These are phyloP conservation scores for Plasmodium blacklocki DNA, from an alignment of 169 alveolate species.

Conservation along the genomic window DNA sequence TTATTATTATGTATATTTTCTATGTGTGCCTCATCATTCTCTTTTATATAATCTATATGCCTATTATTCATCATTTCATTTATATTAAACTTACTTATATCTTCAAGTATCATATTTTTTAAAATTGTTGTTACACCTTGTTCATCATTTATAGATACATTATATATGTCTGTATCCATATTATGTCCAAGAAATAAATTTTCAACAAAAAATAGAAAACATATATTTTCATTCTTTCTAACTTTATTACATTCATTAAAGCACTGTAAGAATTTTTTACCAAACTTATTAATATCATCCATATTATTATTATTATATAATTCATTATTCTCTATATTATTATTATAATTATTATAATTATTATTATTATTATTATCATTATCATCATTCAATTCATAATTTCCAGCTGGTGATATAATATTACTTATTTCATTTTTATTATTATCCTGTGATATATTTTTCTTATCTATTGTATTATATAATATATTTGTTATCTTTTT, in stretches of 20 bases:
- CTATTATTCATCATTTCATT: background rate
- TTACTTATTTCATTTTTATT: background rate
- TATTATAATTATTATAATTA: background rate
- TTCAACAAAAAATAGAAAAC: constrained; percentile 60
- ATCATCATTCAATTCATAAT: background rate
- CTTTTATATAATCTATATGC: background rate
- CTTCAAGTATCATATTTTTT: constrained; percentile 1
- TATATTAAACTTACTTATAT: constrained; percentile 22
- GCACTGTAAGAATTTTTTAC: constrained; percentile 18
- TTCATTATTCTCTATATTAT: background rate
- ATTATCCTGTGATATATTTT: background rate
- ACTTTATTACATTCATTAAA: constrained; percentile 55
- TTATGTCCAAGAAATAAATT: constrained; percentile 56
- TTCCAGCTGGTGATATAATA: background rate
- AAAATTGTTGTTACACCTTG: constrained; percentile 3
- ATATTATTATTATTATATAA: background rate
- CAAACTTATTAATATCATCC: constrained; percentile 8
- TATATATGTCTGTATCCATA: constrained; percentile 55
- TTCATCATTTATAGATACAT: constrained; percentile 23
- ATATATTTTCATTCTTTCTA: constrained; percentile 25
- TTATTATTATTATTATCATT: background rate
- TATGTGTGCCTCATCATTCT: background rate
- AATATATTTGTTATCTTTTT: background rate
- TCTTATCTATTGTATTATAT: background rate
- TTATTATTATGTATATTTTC: background rate